These are phyloP conservation scores for Pseudozyma sp. DNA, from an alignment of 1,284 basidiomycete species.

Conservation along the genomic window DNA sequence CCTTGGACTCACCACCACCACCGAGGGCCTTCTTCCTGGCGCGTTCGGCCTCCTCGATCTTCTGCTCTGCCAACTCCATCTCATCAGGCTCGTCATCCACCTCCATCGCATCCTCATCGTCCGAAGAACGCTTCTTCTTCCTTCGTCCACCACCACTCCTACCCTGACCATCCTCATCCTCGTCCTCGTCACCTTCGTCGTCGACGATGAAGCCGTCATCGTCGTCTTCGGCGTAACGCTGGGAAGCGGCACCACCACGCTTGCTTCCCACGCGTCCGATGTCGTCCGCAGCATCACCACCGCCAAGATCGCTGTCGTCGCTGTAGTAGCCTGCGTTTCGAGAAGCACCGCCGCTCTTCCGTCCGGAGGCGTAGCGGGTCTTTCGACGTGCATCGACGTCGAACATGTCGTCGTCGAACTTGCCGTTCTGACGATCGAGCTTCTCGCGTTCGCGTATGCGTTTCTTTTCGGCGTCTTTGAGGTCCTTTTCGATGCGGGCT, in stretches of 20 bases:
- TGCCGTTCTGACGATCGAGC: slow-evolving; percentile 47
- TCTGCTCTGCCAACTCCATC: slow-evolving; percentile 57
- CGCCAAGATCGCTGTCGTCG: slow-evolving; percentile 55
- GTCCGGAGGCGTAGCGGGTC: slow-evolving; percentile 32
- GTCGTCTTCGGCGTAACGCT: slow-evolving; percentile 54
- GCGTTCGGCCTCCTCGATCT: slow-evolving; percentile 47
- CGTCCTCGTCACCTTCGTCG: slow-evolving; percentile 55
- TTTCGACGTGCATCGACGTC: slow-evolving; percentile 44
- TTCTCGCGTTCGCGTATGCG: slow-evolving; percentile 56
- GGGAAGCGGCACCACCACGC: slow-evolving; percentile 21
- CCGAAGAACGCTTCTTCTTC: slow-evolving; percentile 36
- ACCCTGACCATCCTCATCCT: slow-evolving; percentile 20
- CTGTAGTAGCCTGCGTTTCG: slow-evolving; percentile 59
- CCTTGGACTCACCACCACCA: slow-evolving; percentile 13
- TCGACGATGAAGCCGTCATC: slow-evolving; percentile 66
- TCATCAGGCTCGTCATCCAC: slow-evolving; percentile 63
- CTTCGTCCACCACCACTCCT: slow-evolving; percentile 16
- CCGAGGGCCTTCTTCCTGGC: slow-evolving; percentile 37
- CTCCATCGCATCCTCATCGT: slow-evolving; percentile 58
- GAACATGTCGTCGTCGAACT: slow-evolving; percentile 58
- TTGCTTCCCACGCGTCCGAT: slow-evolving; percentile 37
- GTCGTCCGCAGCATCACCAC: slow-evolving; percentile 29
- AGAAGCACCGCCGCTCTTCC: slow-evolving; percentile 45
- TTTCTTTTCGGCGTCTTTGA: slow-evolving; percentile 63
- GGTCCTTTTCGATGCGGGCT: slow-evolving; percentile 62